Evolutionary conservation across 352 stramenopile genomes (phyloP).

Genomic region (Achlya hypogyna): DNA sequence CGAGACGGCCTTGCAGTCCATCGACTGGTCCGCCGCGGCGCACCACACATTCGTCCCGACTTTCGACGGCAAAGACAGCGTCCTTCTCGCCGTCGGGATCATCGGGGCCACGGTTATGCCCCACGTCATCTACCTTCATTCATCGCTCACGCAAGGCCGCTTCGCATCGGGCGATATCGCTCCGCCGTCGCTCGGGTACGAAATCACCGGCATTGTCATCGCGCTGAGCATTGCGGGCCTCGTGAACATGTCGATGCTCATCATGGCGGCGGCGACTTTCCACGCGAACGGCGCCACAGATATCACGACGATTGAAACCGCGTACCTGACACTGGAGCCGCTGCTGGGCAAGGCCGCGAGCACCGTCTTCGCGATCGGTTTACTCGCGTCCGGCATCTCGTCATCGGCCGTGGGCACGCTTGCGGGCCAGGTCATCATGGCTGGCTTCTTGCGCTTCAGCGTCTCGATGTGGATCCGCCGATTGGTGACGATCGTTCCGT

Average conservation of each 20-base stretch:
- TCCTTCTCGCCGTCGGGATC: constrained; percentile 25
- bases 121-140: constrained; percentile 30
- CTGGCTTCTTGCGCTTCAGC: constrained; percentile 23
- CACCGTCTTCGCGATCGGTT: constrained; percentile 26
- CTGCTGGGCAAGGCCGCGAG: constrained; percentile 19
- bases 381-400: constrained; percentile 24
- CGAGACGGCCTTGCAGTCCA: constrained; percentile 11
- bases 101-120: constrained; percentile 31
- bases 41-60: constrained; percentile 11
- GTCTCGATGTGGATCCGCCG: constrained; percentile 20
- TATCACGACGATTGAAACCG: constrained; percentile 20
- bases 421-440: constrained; percentile 31
- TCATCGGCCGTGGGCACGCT: constrained; percentile 26
- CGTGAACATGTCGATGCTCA: constrained; percentile 30
- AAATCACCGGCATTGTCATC: constrained; percentile 22
- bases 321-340: constrained; percentile 24
- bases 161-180: constrained; percentile 14
- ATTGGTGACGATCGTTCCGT: constrained; percentile 23
- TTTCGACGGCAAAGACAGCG: constrained; percentile 7
- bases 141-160: constrained; percentile 21
- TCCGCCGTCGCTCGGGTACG: constrained; percentile 6
- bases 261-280: constrained; percentile 28
- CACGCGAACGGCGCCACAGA: constrained; percentile 12
- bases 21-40: not conserved
- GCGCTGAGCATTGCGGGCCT: constrained; percentile 24